Evolutionary conservation across 2,329 filamentous ascomycete species (phyloP), one percentile per base, ranked within the genome.

Genomic region (Xylariaceae sp.): DNA sequence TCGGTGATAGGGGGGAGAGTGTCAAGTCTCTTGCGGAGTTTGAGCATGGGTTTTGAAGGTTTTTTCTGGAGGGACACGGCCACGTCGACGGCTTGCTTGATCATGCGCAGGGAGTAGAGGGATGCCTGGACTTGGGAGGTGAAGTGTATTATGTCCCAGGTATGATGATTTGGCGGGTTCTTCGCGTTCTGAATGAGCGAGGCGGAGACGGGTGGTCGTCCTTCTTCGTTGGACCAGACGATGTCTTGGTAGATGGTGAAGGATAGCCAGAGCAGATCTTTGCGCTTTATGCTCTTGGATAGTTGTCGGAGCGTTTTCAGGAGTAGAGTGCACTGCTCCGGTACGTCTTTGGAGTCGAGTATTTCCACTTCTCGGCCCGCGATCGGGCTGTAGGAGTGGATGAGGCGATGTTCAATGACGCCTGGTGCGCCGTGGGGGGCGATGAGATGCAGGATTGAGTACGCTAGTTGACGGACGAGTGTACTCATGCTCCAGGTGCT

Each of bases 141-240:
- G 52, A 88, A 76, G 66, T 90, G 87, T 49, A 88, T 72, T 15
- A 80, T 74, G 8, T 80, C 75, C 88, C 87, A 89, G 1, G 76
- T 73, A 64, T 71, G 52, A 67, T 64, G 51, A 42, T 73, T 64
- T 9, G 66, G 68, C 0, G 61, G 60, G n/a, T 4, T 5, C 17
- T 60, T 67, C n/a, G 67, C 64, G 17, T 71, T 53, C 8, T 63
- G 53, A 11, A 77, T 62, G 5, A 74, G 62, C n/a, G 65, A 60
- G 3, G 73, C 59, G 6, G 71, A 70, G 2, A 74, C 61, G 0
- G 75, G 65, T 13, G 63, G 56, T 34, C 72, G 75, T 4, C 66
- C 69, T 42, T 74, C 69, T 2, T 67, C 64, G 6, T 62, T 55
- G 0, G 74, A 71, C 67, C 68, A 70, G 50, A 66, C 54, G 2